Conservation (phyloP, 306 rosid species). For the Sicyos edulis region DNA sequence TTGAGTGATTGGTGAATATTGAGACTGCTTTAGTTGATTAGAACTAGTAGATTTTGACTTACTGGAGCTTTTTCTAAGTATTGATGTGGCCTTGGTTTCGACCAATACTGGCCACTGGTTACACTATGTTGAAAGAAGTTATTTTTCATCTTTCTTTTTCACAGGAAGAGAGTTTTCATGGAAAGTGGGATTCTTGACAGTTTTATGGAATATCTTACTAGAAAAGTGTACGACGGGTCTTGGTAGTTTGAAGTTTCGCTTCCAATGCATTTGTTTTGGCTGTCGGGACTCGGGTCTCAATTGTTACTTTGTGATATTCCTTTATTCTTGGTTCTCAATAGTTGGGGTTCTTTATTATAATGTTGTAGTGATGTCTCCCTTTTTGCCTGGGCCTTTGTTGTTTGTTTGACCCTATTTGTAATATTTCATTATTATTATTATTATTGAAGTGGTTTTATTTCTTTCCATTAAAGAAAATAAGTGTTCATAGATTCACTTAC, state of each 20-base stretch:
- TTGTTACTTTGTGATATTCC: not conserved
- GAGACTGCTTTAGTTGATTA: not conserved
- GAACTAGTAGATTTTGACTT: not conserved
- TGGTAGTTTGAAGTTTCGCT: not conserved
- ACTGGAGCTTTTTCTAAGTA: not conserved
- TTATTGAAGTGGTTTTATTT: not conserved
- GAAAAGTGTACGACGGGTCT: not conserved
- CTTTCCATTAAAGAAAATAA: not conserved
- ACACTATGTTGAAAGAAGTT: not conserved
- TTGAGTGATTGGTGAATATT: too few relatives aligned
- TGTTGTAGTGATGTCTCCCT: not conserved
- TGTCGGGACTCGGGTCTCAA: not conserved
- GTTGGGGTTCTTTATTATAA: conserved; percentile 6
- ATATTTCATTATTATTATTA: not conserved
- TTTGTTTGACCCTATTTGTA: conserved; percentile 6
- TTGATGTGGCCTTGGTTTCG: not conserved
- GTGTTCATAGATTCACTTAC: conserved; percentile 9
- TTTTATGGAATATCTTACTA: conserved; percentile 1
- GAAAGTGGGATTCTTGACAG: not conserved
- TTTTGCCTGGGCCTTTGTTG: conserved; percentile 4
- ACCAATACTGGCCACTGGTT: not conserved
- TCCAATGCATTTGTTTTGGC: not conserved
- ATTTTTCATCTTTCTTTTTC: not conserved
- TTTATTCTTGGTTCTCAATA: not conserved
- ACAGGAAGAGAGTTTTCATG: not conserved